Base-by-base conservation (phyloP, 805 yeast species). In the Yarrowia sp. region DNA sequence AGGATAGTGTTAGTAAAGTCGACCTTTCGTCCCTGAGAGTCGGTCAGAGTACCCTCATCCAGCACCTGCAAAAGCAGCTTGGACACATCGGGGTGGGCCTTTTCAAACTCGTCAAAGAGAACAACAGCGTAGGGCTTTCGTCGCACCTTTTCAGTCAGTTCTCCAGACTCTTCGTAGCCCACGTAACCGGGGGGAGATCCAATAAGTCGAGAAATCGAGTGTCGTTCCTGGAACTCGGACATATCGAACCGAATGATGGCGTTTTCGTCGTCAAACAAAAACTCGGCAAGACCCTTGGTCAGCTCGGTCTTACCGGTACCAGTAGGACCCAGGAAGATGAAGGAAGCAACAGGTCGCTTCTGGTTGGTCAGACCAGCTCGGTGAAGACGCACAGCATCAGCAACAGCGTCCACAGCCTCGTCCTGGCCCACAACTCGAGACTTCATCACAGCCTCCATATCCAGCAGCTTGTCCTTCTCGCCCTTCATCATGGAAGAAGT, bases 131-230 rank as follows among this genome's bases (percentile, higher is more conserved):
- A 93, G 8, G 99, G 99, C 72, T 92, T 92, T 71, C 98, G 84
- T 73, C 97, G 84, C 9, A 95, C 96, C 6, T 97, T 96, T 76
- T 95, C 98, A 1, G 99, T 95, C 68, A 95, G 80, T 76, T 95
- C 98, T 61, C 99, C 99, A 43, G 84, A 79, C 71, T 89, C 95
- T 73, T 93, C 99, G 77, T 92, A 92, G 64, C 97, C 95, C 22
- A 93, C 97, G 74, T 93, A 93, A 8, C 98, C 98, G 35, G 99
- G 99, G 5, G 99, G 99, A 0, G 98, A 95, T 61, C 99, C 99
- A 70, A 93, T 92, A 11, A 93, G 82, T 68, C 98, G 84, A 50
- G 97, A 88, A 7, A 95, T 86, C 0, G 96, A 83, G 76, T 92
- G 97, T 74, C 89, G 89, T 74, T 93, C 99, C 77, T 93, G 98